Conservation (phyloP, 2,329 filamentous ascomycete genomes). For the Colletotrichum sp. region DNA sequence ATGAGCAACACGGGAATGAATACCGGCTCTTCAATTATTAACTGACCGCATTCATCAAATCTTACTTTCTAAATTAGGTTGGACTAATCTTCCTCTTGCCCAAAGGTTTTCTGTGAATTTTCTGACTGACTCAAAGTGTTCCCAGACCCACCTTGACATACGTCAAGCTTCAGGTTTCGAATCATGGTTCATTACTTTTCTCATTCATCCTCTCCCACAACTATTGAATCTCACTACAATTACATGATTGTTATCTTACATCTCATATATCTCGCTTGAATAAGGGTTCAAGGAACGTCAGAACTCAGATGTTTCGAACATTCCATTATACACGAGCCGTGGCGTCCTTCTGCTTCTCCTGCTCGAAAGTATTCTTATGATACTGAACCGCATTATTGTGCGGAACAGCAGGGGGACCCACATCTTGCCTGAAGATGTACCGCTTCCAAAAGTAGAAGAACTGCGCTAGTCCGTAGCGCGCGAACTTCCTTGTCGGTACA, state of each 20-base stretch:
- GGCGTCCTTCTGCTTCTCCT: background rate
- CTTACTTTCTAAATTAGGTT: background rate
- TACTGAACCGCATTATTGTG: background rate
- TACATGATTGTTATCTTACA: background rate
- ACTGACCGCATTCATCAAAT: background rate
- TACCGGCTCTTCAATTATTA: background rate
- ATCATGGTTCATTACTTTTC: background rate
- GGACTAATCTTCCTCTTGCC: background rate
- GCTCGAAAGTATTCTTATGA: background rate
- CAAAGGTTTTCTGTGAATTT: background rate
- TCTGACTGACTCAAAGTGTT: background rate
- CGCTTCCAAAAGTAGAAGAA: conserved; percentile 27
- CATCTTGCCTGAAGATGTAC: conserved; percentile 23
- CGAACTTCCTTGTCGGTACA: background rate
- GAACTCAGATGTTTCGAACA: too few relatives aligned
- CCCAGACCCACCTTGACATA: background rate
- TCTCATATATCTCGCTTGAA: background rate
- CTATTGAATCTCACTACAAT: background rate
- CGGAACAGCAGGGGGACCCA: conserved; percentile 18
- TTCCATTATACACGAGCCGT: background rate
- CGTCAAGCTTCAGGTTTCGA: background rate
- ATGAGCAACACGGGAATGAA: background rate
- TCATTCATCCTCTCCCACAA: background rate
- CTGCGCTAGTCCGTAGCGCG: conserved; percentile 25
- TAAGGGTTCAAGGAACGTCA: background rate